Evolutionary conservation across 208 protist genomes (phyloP), one percentile per base, ranked within the genome.

Genomic region (Trypanosomatidae sp.): DNA sequence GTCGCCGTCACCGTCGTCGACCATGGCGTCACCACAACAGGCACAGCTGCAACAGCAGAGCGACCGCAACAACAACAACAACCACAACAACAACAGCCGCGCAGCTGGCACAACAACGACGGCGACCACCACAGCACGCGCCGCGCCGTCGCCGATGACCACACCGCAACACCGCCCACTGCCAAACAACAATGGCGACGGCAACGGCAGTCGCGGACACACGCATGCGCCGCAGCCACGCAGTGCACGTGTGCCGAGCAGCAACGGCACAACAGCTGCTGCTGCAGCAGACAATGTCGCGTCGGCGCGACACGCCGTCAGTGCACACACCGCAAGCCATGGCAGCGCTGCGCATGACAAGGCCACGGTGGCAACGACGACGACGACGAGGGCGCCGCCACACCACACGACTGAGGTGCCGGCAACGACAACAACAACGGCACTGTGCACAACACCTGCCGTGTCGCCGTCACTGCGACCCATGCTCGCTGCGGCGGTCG

Each of bases 381-480:
- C n/a, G n/a, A 35, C 30, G 30, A 35, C 11, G n/a, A 20, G 6
- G 18, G 15, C 22, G 13, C 13, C 20, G 2, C 44, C 30, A 24
- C 11, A 20, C 20, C 21, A n/a, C n/a, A 18, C 13, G 20, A 49
- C 22, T 6, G 13, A 21, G 27, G 21, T 15, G 7, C 44, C 22
- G 27, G 13, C 0, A 20, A 15, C 16, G 44, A 37, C 11, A 32
- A 18, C 3, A 39, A 24, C 3, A 35, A 35, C 11, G 11, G n/a
- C n/a, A 15, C 11, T 35, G 30, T 35, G 30, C 11, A 35, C n/a
- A 35, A 35, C 11, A 35, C 11, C 30, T 15, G 30, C n/a, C 26
- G 70, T 84, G 22, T 72, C 76, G 2, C 66, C 58, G 1, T 72
- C 72, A 4, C 40, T 90, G 15, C 61, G 65, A 13, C 86, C 86